These are phyloP conservation scores for Yamadazyma oceani DNA, from an alignment of 1,139 yeast species.

Conservation along the genomic window DNA sequence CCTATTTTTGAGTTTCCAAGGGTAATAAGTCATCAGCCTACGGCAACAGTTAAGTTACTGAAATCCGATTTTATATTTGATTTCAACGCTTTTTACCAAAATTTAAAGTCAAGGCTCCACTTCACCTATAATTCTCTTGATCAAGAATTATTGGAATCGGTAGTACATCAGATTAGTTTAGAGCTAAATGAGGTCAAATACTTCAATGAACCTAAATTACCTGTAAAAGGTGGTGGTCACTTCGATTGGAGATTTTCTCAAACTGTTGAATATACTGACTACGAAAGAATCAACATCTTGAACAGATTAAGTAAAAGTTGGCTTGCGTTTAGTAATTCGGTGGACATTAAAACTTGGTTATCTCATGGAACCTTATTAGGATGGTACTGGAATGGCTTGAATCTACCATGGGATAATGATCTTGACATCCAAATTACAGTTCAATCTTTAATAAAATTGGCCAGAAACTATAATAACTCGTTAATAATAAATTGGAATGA, in stretches of 20 bases:
- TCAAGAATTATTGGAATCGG: not conserved
- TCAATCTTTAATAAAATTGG: conserved; percentile 38
- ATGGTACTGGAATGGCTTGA: conserved; percentile 61
- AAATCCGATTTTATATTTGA: conserved; percentile 3
- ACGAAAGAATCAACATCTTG: conserved; percentile 42
- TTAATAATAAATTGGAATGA: conserved; percentile 41
- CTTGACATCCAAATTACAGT: conserved; percentile 56
- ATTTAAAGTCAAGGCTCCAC: not conserved
- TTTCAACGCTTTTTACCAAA: not conserved
- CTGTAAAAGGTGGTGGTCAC: conserved; percentile 15
- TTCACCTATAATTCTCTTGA: not conserved
- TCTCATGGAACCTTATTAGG: conserved; percentile 62
- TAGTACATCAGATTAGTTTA: not conserved
- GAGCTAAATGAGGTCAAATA: conserved; percentile 11
- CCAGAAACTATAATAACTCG: conserved; percentile 46
- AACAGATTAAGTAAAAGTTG: conserved; percentile 54
- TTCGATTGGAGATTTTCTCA: conserved; percentile 26
- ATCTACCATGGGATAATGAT: conserved; percentile 65
- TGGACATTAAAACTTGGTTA: conserved; percentile 52
- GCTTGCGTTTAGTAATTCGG: conserved; percentile 47
- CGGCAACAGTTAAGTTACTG: not conserved
- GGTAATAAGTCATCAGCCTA: not conserved
- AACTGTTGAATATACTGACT: conserved; percentile 19
- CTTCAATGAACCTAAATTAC: conserved; percentile 20
- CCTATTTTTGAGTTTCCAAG: not conserved